phyloP scores from a whole-genome alignment of 2,329 filamentous ascomycete genomes.

The Amauroascus niger region DNA sequence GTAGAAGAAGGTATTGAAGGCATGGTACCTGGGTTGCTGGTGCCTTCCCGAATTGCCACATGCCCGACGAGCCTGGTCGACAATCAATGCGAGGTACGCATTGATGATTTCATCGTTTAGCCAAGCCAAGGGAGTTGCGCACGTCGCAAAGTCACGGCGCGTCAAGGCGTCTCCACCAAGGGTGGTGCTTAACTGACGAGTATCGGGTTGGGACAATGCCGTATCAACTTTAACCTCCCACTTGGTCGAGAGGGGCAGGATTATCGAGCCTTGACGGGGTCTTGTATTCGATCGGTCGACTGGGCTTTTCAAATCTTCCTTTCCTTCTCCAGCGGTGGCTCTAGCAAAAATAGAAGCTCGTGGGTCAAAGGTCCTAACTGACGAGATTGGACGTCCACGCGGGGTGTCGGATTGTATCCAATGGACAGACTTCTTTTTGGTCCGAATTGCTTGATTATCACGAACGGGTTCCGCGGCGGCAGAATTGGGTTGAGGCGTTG shows the following conservation, averaged over 20 bases:
- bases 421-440: neutral
- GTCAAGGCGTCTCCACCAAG: conserved; percentile 31
- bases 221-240: conserved; percentile 30
- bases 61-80: conserved; percentile 30
- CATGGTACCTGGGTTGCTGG: conserved; percentile 32
- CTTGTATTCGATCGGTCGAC: conserved; percentile 6
- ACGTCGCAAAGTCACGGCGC: conserved; percentile 30
- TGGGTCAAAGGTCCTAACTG: conserved; percentile 14
- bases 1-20: conserved; percentile 40
- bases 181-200: conserved; percentile 25
- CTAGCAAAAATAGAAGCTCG: conserved; percentile 6
- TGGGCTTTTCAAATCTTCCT: conserved; percentile 6
- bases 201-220: conserved; percentile 24
- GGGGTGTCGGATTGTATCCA: conserved; percentile 10
- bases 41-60: conserved; percentile 28
- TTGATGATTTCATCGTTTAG: conserved; percentile 42
- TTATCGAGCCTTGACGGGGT: conserved; percentile 24
- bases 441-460: neutral
- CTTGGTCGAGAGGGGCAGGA: conserved; percentile 28
- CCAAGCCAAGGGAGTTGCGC: conserved; percentile 31
- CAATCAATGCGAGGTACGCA: conserved; percentile 35
- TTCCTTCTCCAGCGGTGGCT: neutral
- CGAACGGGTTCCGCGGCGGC: neutral
- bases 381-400: conserved; percentile 15
- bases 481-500: conserved; percentile 1